A percentile compares a stretch with the other conserved stretches of the same genome.
These are phyloP conservation scores for Bipolaris gigantea DNA, from an alignment of 2,329 filamentous ascomycete species.

Conservation along the genomic window DNA sequence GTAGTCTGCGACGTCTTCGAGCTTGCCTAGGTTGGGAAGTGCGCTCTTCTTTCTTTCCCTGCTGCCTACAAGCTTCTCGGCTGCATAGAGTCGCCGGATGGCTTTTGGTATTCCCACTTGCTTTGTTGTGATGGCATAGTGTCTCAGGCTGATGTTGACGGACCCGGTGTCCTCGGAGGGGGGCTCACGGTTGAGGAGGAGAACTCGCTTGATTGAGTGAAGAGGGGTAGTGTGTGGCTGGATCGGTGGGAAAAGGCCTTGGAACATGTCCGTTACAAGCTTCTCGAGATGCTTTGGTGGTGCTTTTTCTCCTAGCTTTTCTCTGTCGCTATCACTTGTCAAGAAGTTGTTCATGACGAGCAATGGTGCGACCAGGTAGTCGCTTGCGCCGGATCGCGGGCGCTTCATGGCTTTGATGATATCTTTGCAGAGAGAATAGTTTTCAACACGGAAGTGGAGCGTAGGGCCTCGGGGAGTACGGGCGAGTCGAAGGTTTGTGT, in stretches of 20 bases:
- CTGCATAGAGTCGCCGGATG: conserved; percentile 79
- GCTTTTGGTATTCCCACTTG: conserved; percentile 81
- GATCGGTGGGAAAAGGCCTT: conserved; percentile 93
- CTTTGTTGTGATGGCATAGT: conserved; percentile 94
- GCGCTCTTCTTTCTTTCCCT: conserved; percentile 59
- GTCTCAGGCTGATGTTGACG: conserved; percentile 84
- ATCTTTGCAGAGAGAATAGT: conserved; percentile 92
- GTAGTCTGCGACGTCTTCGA: conserved; percentile 93
- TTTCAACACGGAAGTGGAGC: conserved; percentile 89
- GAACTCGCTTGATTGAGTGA: conserved; percentile 86
- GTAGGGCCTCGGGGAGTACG: conserved; percentile 90
- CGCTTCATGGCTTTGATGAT: conserved; percentile 81
- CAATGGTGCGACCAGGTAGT: conserved; percentile 82
- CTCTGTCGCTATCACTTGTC: conserved; percentile 55
- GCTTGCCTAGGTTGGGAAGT: conserved; percentile 84
- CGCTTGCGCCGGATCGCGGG: conserved; percentile 75
- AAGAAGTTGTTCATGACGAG: conserved; percentile 99
- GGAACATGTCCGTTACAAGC: conserved; percentile 90
- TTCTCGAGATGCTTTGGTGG: conserved; percentile 94
- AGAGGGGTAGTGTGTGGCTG: conserved; percentile 88
- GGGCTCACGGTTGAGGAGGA: conserved; percentile 83
- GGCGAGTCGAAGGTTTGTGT: conserved; percentile 87
- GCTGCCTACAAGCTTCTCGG: conserved; percentile 73
- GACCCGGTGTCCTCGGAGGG: conserved; percentile 49
- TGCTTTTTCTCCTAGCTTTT: conserved; percentile 53